Percentiles rank a stretch among this genome's conserved stretches.
Evolutionary conservation across 106 monocot genomes (phyloP).

Genomic region (Triglochin maritima): DNA sequence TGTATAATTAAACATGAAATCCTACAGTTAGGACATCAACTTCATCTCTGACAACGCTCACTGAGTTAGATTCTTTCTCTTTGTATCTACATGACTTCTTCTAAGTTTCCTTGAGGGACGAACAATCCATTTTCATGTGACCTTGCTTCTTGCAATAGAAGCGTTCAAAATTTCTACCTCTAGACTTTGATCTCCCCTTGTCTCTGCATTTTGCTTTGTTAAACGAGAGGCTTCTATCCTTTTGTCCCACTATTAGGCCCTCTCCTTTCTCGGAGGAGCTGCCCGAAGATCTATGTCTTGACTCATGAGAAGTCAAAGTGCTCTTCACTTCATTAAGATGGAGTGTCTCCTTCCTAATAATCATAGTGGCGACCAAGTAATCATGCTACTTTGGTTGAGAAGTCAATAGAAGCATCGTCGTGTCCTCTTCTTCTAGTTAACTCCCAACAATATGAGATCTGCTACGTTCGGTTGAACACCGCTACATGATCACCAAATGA

Average conservation of each 20-base stretch:
- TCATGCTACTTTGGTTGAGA: neutral
- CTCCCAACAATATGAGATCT: neutral
- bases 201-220: neutral
- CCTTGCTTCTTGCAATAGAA: neutral
- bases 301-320: neutral
- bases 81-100: neutral
- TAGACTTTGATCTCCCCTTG: neutral
- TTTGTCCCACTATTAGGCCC: neutral
- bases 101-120: too few relatives aligned
- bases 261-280: neutral
- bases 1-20: too few relatives aligned
- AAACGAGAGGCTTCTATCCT: too few relatives aligned
- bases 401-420: neutral
- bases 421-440: neutral
- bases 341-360: neutral
- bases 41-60: neutral
- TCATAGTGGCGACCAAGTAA: neutral
- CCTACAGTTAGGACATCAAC: neutral
- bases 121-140: neutral
- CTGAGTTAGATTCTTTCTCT: neutral
- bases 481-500: constrained; percentile 8
- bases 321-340: constrained; percentile 6
- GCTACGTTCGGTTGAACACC: neutral
- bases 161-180: neutral
- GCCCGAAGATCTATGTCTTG: neutral